Evolutionary conservation across 2,329 filamentous ascomycete genomes (phyloP).

Genomic region (Orbilia oligospora): DNA sequence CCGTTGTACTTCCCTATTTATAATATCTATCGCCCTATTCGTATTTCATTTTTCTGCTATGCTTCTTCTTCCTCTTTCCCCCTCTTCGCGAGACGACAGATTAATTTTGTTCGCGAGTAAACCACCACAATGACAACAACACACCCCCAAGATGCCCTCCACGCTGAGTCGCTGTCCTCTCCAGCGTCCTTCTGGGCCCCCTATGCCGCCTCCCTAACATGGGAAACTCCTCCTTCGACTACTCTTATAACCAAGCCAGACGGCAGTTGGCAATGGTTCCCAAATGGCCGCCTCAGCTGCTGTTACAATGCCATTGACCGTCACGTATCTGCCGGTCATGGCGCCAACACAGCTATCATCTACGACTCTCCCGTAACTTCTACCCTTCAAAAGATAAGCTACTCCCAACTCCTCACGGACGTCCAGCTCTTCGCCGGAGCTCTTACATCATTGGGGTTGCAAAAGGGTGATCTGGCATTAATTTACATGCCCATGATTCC

Average conservation of each 20-base stretch:
- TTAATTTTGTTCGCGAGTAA: background rate
- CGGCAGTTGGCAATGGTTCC: slow-evolving; percentile 88
- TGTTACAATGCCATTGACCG: slow-evolving; percentile 93
- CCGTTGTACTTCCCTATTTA: slow-evolving; percentile 27
- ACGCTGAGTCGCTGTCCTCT: slow-evolving; percentile 74
- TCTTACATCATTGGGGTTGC: slow-evolving; percentile 83
- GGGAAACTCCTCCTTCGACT: slow-evolving; percentile 81
- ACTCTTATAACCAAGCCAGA: slow-evolving; percentile 74
- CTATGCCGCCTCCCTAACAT: slow-evolving; percentile 82
- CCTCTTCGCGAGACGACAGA: background rate
- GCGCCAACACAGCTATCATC: slow-evolving; percentile 80
- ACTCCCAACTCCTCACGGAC: slow-evolving; percentile 80
- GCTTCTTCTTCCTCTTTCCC: slow-evolving; percentile 1
- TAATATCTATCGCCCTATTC: slow-evolving; percentile 21
- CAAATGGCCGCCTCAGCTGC: slow-evolving; percentile 88
- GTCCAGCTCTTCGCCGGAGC: slow-evolving; percentile 87
- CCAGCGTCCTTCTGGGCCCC: slow-evolving; percentile 81
- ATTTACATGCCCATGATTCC: slow-evolving; percentile 99
- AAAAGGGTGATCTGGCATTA: slow-evolving; percentile 86
- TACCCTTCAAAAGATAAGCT: slow-evolving; percentile 80
- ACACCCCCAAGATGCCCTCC: slow-evolving; percentile 70
- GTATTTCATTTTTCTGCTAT: slow-evolving; percentile 9
- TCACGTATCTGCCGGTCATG: slow-evolving; percentile 85
- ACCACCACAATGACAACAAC: slow-evolving; percentile 38
- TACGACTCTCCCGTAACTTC: slow-evolving; percentile 90